phyloP scores from a whole-genome alignment of 2,329 filamentous ascomycete species.

The Colletotrichum gigasporum region DNA sequence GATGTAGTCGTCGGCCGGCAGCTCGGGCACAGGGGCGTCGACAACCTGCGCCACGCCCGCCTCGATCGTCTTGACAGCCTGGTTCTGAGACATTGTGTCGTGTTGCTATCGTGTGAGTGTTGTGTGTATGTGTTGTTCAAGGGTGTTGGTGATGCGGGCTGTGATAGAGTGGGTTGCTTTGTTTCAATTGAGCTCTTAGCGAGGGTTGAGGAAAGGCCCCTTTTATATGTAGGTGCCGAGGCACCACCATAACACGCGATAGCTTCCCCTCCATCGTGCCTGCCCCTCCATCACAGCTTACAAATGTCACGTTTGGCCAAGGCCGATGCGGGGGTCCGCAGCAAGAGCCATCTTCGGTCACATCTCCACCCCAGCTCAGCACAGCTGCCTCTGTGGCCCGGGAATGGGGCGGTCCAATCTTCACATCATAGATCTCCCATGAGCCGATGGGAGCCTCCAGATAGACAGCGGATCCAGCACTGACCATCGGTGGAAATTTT shows the following conservation, averaged over 20 bases:
- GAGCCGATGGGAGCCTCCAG: no score
- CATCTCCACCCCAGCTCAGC: no score
- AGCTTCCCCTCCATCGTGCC: neutral
- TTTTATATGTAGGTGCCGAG: neutral
- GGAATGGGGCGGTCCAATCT: neutral
- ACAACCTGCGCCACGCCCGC: constrained; percentile 41
- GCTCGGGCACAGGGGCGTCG: constrained; percentile 32
- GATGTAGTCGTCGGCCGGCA: constrained; percentile 40
- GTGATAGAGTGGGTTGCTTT: no score
- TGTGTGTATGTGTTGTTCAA: neutral
- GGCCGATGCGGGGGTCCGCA: neutral
- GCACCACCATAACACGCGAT: neutral
- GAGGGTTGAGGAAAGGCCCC: neutral
- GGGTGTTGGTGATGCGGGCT: no score
- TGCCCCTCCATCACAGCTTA: constrained; percentile 21
- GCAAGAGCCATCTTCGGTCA: neutral
- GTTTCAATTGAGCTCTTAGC: no score
- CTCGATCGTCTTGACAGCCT: constrained; percentile 30
- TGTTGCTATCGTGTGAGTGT: neutral
- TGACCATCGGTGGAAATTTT: no score
- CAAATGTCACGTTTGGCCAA: constrained; percentile 17
- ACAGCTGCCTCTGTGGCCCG: no score
- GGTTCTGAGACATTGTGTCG: constrained; percentile 29
- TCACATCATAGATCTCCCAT: no score
- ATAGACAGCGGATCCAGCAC: no score